Evolutionary conservation across 1,139 yeast species (phyloP), one percentile per base, ranked within the genome.

Genomic region (Sporopachydermia cereana): DNA sequence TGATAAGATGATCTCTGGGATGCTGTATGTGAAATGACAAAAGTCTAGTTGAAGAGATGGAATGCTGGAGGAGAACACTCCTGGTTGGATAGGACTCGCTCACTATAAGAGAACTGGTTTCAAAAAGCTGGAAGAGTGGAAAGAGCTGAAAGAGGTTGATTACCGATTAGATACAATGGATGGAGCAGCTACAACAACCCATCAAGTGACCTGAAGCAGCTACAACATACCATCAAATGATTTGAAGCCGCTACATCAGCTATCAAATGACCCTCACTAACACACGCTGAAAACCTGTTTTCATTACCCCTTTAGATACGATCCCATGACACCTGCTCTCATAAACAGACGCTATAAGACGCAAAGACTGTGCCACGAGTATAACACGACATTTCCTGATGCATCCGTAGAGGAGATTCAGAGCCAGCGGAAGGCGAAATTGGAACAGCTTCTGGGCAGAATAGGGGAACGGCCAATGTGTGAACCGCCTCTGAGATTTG

Each of bases 401-500:
- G 62, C 63, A 53, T 56, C 44, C 3, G 41, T 48, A 2, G 45
- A 44, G 12, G 43, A 39, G 4, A 43, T 45, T 3, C 39, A 45
- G 20, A 41, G 21, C n/a, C 44, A 39, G n/a, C 48, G 59, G 9
- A 46, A 24, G 12, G 44, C 45, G 9, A 43, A 43, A 25, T 34
- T 76, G 41, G 47, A 50, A 16, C 56, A 54, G 34, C 62, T 76
- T 23, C 67, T 76, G 47, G 80, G 81, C n/a, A 61, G 58, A 43
- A 58, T 67, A 30, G 72, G 68, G 43, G 58, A 62, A 12, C 63
- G 61, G 45, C 53, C 60, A 24, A 68, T 60, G 50, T 60, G 75
- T 47, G 82, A 76, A 57, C 67, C 72, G 2, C 81, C 81, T 1
- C 64, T 76, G 47, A 63, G 51, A 47, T 72, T 74, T 24, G 83